A percentile compares a stretch with the other conserved stretches of the same genome.
These are phyloP conservation scores for Trichoderma parareesei DNA, from an alignment of 495 filamentous ascomycete species.

Conservation along the genomic window DNA sequence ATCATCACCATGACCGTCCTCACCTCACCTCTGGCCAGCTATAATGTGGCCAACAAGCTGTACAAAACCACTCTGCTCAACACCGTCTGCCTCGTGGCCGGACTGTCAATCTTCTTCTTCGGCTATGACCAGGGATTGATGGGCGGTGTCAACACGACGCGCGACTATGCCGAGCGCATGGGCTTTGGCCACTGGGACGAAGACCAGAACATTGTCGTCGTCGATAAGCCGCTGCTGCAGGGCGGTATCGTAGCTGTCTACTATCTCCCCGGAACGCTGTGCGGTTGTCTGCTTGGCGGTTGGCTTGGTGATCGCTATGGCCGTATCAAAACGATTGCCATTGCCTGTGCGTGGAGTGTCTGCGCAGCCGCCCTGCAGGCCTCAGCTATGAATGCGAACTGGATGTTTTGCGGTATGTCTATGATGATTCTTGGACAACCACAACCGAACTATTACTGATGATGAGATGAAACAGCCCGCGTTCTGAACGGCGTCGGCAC, in stretches of 20 bases:
- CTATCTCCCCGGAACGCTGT: conserved; percentile 55
- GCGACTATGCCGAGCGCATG: conserved; percentile 59
- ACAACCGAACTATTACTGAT: not conserved
- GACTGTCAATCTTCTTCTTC: conserved; percentile 26
- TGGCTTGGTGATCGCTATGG: conserved; percentile 55
- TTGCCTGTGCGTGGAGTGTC: conserved; percentile 48
- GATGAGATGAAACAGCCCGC: conserved; percentile 38
- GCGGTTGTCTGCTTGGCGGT: conserved; percentile 52
- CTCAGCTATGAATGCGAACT: conserved; percentile 54
- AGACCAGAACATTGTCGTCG: not conserved
- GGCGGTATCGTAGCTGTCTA: conserved; percentile 65
- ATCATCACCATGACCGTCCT: not conserved
- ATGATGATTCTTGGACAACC: not conserved
- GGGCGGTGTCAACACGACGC: conserved; percentile 60
- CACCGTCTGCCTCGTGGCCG: conserved; percentile 14
- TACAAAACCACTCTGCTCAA: not conserved
- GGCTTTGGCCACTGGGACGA: conserved; percentile 50
- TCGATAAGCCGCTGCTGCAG: conserved; percentile 42
- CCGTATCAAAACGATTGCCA: conserved; percentile 52
- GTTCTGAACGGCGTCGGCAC: conserved; percentile 63
- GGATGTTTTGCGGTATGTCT: conserved; percentile 60
- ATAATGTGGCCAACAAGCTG: conserved; percentile 10
- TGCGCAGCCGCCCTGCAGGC: conserved; percentile 53
- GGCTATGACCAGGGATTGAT: conserved; percentile 66
- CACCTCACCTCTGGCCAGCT: not conserved